A percentile compares a stretch with the other conserved stretches of the same genome.
Evolutionary conservation across 352 stramenopile species (phyloP).

Genomic region (Phytophthora pseudosyringae): DNA sequence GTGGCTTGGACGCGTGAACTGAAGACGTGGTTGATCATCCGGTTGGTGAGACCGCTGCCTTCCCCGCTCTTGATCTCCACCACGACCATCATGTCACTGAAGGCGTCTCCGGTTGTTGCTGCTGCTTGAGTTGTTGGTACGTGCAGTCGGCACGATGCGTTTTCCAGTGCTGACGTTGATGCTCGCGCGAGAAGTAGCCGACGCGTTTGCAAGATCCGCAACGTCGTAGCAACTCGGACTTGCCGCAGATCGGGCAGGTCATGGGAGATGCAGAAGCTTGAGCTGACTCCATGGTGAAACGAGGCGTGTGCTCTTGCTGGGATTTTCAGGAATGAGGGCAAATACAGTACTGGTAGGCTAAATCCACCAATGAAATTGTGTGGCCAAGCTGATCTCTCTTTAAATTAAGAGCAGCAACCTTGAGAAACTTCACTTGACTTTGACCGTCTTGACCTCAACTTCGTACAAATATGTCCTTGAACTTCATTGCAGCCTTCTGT

Average conservation of each 20-base stretch:
- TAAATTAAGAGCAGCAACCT: too few relatives aligned
- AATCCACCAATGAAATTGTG: too few relatives aligned
- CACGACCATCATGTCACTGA: neutral
- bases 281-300: neutral
- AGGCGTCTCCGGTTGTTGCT: too few relatives aligned
- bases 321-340: neutral
- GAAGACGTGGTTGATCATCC: slow-evolving; percentile 24
- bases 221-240: slow-evolving; percentile 9
- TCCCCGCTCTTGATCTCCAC: slow-evolving; percentile 18
- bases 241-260: slow-evolving; percentile 17
- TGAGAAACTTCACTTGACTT: too few relatives aligned
- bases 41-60: slow-evolving; percentile 18
- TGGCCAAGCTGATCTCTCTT: too few relatives aligned
- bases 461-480: too few relatives aligned
- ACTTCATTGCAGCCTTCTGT: too few relatives aligned
- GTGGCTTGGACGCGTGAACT: slow-evolving; percentile 3
- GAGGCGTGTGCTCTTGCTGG: neutral
- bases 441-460: too few relatives aligned
- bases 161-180: slow-evolving; percentile 25
- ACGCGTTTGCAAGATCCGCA: slow-evolving; percentile 24
- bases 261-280: neutral
- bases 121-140: slow-evolving; percentile 10
- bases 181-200: slow-evolving; percentile 18
- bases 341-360: too few relatives aligned
- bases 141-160: slow-evolving; percentile 12